These are phyloP conservation scores for Punctularia strigosozonata DNA, from an alignment of 768 basidiomycete genomes.

Conservation along the genomic window DNA sequence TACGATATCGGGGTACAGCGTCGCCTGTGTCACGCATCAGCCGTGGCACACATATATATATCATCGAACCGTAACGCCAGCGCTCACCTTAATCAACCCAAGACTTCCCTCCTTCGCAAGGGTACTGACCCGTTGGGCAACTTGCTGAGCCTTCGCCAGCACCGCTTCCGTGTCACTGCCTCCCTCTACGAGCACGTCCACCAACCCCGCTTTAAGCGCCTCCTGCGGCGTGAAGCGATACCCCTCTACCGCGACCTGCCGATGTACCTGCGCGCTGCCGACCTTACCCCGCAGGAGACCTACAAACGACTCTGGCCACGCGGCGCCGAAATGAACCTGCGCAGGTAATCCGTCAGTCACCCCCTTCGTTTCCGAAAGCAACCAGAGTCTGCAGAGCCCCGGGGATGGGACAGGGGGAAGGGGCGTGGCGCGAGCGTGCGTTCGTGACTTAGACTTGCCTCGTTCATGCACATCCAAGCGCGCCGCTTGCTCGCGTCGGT, in stretches of 20 bases:
- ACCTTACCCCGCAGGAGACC: constrained; percentile 55
- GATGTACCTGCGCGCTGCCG: constrained; percentile 40
- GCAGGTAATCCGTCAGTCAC: neutral
- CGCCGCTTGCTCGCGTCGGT: constrained; percentile 66
- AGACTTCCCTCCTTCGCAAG: constrained; percentile 52
- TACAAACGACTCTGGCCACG: constrained; percentile 64
- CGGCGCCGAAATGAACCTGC: constrained; percentile 74
- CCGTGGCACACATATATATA: neutral
- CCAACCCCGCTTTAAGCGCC: constrained; percentile 48
- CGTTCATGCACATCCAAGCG: constrained; percentile 91
- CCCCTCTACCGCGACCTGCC: constrained; percentile 72
- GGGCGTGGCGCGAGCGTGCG: neutral
- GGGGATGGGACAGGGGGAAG: neutral
- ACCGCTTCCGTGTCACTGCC: constrained; percentile 49
- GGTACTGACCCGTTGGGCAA: constrained; percentile 40
- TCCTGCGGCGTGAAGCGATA: constrained; percentile 68
- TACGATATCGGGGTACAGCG: constrained; percentile 46
- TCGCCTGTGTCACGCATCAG: constrained; percentile 23
- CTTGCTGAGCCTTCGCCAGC: constrained; percentile 47
- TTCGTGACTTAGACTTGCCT: constrained; percentile 30
- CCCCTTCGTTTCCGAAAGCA: neutral
- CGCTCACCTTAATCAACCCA: constrained; percentile 58
- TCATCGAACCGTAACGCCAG: neutral
- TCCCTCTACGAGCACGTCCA: constrained; percentile 59
- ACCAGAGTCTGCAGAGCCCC: too few relatives aligned